A percentile compares a stretch with the other conserved stretches of the same genome.
Evolutionary conservation across 1,284 basidiomycete species (phyloP).

Genomic region (Microbotryum scabiosae): DNA sequence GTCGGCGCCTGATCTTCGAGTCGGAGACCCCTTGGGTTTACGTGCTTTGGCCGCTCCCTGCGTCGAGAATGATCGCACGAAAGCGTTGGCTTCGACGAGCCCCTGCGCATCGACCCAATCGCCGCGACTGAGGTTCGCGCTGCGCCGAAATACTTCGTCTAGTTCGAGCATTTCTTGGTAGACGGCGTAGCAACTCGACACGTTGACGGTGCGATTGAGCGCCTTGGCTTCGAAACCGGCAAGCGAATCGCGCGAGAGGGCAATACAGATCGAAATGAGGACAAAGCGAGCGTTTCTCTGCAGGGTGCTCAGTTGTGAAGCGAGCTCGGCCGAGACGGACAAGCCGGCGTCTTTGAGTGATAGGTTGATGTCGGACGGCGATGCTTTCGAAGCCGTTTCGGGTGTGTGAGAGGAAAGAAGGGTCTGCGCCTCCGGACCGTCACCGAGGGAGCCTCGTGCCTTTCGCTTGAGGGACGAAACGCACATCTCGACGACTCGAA

Average conservation of each 20-base stretch:
- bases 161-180: no score
- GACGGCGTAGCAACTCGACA: no score
- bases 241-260: constrained; percentile 6
- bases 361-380: constrained; percentile 36
- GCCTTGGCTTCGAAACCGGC: constrained; percentile 6
- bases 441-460: background rate
- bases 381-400: constrained; percentile 33
- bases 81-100: no score
- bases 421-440: constrained; percentile 6
- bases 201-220: background rate
- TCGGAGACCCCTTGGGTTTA: no score
- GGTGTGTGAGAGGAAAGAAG: constrained; percentile 31
- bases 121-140: no score
- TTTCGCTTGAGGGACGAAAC: constrained; percentile 38
- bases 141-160: no score
- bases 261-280: constrained; percentile 15
- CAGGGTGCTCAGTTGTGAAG: constrained; percentile 6
- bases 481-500: constrained; percentile 39
- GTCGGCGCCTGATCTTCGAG: no score
- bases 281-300: constrained; percentile 20
- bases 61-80: no score
- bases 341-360: constrained; percentile 35
- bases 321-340: constrained; percentile 6
- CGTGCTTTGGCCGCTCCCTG: no score
- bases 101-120: no score